A percentile compares a stretch with the other conserved stretches of the same genome.
phyloP scores from a whole-genome alignment of 495 filamentous ascomycete species.

The Tuber melanosporum region DNA sequence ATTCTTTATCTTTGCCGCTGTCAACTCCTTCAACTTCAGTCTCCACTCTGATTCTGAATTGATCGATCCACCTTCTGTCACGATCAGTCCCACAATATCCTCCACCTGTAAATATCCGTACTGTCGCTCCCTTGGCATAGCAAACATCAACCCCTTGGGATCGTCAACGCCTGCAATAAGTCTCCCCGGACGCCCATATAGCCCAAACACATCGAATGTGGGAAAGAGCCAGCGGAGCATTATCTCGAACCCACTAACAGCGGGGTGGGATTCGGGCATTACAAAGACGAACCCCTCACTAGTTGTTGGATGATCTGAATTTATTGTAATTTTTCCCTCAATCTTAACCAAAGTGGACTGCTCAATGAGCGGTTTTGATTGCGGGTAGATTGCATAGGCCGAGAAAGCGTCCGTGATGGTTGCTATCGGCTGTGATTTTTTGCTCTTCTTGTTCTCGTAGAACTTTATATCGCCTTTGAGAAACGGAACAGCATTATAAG shows the following conservation, averaged over 20 bases:
- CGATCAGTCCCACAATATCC: conserved; percentile 73
- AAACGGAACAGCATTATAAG: conserved; percentile 57
- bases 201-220: conserved; percentile 81
- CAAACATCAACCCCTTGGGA: conserved; percentile 91
- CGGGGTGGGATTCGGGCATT: conserved; percentile 90
- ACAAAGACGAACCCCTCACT: conserved; percentile 94
- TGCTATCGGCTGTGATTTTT: conserved; percentile 83
- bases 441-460: conserved; percentile 86
- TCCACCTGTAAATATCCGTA: conserved; percentile 88
- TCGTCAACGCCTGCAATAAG: conserved; percentile 82
- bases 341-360: conserved; percentile 91
- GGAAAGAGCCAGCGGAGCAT: conserved; percentile 94
- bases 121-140: conserved; percentile 78
- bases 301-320: conserved; percentile 62
- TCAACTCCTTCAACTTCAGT: conserved; percentile 79
- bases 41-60: conserved; percentile 93
- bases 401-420: conserved; percentile 85
- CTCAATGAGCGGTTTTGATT: conserved; percentile 86
- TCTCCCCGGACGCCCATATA: conserved; percentile 85
- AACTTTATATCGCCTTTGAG: conserved; percentile 88
- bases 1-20: conserved; percentile 55
- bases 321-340: conserved; percentile 82
- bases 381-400: conserved; percentile 91
- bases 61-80: conserved; percentile 64
- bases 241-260: conserved; percentile 90